Conservation (phyloP, 2,329 filamentous ascomycete species). For the Claviceps quebecensis region DNA sequence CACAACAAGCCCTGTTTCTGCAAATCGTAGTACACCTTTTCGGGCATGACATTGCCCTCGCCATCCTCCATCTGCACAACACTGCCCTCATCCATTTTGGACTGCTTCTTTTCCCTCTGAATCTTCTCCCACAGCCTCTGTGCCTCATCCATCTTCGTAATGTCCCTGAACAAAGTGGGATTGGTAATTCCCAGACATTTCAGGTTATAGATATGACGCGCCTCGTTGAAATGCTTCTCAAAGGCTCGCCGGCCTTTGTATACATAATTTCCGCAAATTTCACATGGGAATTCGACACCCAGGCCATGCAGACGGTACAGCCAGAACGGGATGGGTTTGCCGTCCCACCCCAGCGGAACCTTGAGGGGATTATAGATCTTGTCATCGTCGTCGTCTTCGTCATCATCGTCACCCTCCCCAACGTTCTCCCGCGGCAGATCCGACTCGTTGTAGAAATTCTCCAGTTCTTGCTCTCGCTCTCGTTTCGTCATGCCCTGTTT, state of each 20-base stretch:
- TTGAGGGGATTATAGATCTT: conserved; percentile 96
- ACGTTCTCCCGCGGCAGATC: conserved; percentile 19
- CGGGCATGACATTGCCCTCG: conserved; percentile 96
- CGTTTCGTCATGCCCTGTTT: conserved; percentile 96
- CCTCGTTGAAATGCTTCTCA: conserved; percentile 97
- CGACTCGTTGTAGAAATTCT: conserved; percentile 53
- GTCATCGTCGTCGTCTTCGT: conserved; percentile 67
- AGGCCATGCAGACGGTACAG: conserved; percentile 92
- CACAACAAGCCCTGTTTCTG: conserved; percentile 80
- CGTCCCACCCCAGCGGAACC: conserved; percentile 90
- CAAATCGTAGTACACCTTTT: conserved; percentile 93
- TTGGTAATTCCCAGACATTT: conserved; percentile 91
- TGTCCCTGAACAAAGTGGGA: conserved; percentile 82
- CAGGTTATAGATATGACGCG: conserved; percentile 80
- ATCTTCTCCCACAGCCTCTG: conserved; percentile 86
- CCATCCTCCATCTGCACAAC: conserved; percentile 98
- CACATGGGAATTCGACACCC: conserved; percentile 87
- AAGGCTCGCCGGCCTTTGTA: conserved; percentile 95
- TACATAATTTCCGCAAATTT: conserved; percentile 97
- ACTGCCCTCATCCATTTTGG: conserved; percentile 61
- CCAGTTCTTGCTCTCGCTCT: conserved; percentile 85
- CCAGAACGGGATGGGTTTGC: conserved; percentile 98
- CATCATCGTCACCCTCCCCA: conserved; percentile 52
- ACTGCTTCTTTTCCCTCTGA: conserved; percentile 68
- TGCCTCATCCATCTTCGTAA: conserved; percentile 83